Conservation (phyloP, 2,329 filamentous ascomycete species). For the Ceratocystis ficicola region DNA sequence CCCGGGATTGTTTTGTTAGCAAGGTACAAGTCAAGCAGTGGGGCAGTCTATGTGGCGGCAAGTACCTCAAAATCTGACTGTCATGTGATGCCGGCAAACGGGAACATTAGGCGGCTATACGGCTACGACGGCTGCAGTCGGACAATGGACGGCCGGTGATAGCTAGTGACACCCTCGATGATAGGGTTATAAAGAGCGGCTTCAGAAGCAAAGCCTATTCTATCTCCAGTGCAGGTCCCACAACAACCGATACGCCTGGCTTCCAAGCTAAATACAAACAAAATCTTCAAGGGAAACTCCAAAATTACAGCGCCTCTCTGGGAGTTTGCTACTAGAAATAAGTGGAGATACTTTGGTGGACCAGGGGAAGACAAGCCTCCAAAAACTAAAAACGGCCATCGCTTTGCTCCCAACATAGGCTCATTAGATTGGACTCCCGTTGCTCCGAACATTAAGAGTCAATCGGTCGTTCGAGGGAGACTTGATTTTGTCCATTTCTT, state of each 20-base stretch:
- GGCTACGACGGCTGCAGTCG: not conserved
- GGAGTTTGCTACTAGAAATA: not conserved
- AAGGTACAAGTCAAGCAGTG: not conserved
- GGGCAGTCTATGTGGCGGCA: not conserved
- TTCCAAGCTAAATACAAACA: no score
- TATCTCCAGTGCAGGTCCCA: no score
- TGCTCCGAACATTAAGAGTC: slow-evolving; percentile 3
- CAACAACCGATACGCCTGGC: no score
- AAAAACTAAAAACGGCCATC: not conserved
- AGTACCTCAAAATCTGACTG: not conserved
- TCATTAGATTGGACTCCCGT: not conserved
- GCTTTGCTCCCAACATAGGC: no score
- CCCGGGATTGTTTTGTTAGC: slow-evolving; percentile 12
- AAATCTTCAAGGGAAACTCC: no score
- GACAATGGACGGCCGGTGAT: not conserved
- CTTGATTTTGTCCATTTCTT: not conserved
- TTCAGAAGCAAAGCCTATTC: no score
- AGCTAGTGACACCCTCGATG: no score
- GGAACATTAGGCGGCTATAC: not conserved
- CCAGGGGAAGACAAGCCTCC: not conserved
- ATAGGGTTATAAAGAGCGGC: no score
- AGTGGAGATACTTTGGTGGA: not conserved
- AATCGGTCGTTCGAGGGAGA: not conserved
- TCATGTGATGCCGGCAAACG: slow-evolving; percentile 19
- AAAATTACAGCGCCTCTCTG: no score